Evolutionary conservation across 148 eudicot species (phyloP), one percentile per base, ranked within the genome.

Genomic region (Amaranthus cruentus): DNA sequence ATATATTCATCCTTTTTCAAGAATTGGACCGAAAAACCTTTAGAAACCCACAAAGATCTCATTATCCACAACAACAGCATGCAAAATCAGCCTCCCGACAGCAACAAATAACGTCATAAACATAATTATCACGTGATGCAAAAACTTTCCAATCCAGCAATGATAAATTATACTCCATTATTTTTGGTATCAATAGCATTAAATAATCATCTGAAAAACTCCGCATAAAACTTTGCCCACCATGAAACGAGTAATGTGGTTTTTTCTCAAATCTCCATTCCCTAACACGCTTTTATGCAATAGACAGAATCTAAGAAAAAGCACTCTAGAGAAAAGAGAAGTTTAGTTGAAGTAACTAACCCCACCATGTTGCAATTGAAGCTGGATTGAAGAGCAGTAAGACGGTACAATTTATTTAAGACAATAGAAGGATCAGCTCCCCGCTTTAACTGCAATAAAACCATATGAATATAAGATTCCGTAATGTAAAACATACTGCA

Each of bases 331-430:
- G 69, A 62, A 4, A 46, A 47, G 51, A 42, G n/a, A 42, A 3
- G 38, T 47, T 8, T 6, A 46, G 11, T 64, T 14, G 51, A 51
- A 4, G 42, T 6, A 53, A 80, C 98, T 83, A 76, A 95, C 98
- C 98, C 98, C 67, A 95, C 97, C 98, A 95, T 95, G 80, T 95
- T 95, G 90, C 98, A 95, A 87, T 87, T 90, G 72, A 95, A 95
- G 77, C 96, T 79, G 18, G 98, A 85, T 81, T 95, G 98, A 65
- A 95, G 89, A 67, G 92, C 90, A 64, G 98, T 95, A 61, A 79
- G 84, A 74, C 98, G 98, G 77, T 85, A 95, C 51, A 95, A 81
- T 84, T 95, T 95, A 80, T 95, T 95, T 58, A 95, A 85, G 58
- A 95, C 92, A 72, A 95, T 86, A 68, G 90, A 73, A 46, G 98